Evolutionary conservation across 768 basidiomycete species (phyloP).

Genomic region (Suillus weaverae): DNA sequence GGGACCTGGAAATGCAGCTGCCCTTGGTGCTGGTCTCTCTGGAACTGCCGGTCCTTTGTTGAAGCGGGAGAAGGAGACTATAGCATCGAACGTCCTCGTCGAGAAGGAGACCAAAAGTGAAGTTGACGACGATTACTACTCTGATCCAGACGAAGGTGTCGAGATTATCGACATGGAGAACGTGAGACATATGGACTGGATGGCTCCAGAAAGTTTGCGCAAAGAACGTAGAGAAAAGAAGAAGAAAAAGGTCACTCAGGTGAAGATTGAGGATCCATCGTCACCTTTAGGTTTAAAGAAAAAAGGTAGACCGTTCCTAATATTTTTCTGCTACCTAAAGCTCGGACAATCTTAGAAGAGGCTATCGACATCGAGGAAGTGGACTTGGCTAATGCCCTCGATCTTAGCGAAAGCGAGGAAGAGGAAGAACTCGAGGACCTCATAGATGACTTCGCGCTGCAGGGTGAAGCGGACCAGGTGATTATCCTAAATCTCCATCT

Average conservation of each 20-base stretch:
- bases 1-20: constrained; percentile 35
- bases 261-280: constrained; percentile 47
- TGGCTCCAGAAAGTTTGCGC: constrained; percentile 77
- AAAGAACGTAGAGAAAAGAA: constrained; percentile 44
- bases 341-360: constrained; percentile 10
- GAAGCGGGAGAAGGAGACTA: constrained; percentile 40
- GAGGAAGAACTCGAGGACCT: constrained; percentile 81
- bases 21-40: constrained; percentile 51
- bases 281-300: constrained; percentile 26
- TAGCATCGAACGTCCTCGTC: constrained; percentile 22
- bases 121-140: constrained; percentile 71
- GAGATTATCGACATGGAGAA: constrained; percentile 85
- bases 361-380: constrained; percentile 35
- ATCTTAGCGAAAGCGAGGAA: constrained; percentile 75
- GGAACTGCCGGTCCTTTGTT: constrained; percentile 50
- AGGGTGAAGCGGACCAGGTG: constrained; percentile 42
- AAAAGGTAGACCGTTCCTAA: constrained; percentile 30
- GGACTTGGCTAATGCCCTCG: constrained; percentile 58
- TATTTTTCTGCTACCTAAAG: not conserved
- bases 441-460: constrained; percentile 62
- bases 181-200: constrained; percentile 79
- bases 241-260: constrained; percentile 35
- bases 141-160: constrained; percentile 85
- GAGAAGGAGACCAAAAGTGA: constrained; percentile 30
- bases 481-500: not conserved